Conservation (phyloP, 192 early-diverging fungal species). For the Rhizoclosmatium globosum region DNA sequence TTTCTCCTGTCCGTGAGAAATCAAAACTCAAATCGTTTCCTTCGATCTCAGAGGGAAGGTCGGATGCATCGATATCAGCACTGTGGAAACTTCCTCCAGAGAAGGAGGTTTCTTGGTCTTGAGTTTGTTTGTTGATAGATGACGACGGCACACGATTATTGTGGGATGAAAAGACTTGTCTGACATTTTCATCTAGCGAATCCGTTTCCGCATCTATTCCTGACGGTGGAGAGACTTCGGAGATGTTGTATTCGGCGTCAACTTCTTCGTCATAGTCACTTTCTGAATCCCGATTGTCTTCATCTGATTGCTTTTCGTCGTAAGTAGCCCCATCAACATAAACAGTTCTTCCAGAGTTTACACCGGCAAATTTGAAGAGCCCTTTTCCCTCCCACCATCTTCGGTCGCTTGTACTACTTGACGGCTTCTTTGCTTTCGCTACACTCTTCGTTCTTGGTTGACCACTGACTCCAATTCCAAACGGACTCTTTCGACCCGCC, state of each 20-base stretch:
- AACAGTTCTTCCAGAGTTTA: no score
- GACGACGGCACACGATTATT: no score
- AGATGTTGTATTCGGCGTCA: not conserved
- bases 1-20: not conserved
- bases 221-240: not conserved
- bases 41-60: not conserved
- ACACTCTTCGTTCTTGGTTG: not conserved
- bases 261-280: not conserved
- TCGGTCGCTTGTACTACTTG: not conserved
- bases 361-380: not conserved
- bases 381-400: not conserved
- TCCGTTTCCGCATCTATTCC: not conserved
- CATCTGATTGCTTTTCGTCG: not conserved
- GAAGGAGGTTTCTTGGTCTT: not conserved
- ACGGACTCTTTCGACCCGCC: not conserved
- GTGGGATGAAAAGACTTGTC: no score
- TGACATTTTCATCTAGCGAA: no score
- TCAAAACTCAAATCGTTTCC: not conserved
- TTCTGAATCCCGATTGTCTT: not conserved
- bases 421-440: not conserved
- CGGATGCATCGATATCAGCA: not conserved
- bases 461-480: no score
- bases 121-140: not conserved
- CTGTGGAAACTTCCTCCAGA: not conserved
- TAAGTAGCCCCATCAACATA: not conserved